Conservation (phyloP, 257 asterid species). For the Ligustrum vulgare region DNA sequence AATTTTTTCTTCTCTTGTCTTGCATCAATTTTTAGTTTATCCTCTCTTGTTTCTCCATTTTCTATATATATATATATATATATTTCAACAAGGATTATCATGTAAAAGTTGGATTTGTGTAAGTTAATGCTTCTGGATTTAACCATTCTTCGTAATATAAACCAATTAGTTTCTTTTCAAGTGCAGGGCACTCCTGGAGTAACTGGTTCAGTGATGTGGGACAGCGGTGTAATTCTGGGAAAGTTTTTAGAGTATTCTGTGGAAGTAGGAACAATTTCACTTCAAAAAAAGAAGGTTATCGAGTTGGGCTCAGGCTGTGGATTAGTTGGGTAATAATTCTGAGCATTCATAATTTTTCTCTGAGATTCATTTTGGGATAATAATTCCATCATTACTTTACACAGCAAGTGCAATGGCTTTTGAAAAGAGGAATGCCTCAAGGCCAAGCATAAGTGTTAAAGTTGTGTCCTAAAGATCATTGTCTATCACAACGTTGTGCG, state of each 20-base stretch:
- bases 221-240: slow-evolving; percentile 85
- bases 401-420: not conserved
- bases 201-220: slow-evolving; percentile 98
- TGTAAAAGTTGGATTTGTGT: not conserved
- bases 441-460: not conserved
- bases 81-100: not conserved
- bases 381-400: slow-evolving; percentile 4
- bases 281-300: slow-evolving; percentile 74
- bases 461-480: not conserved
- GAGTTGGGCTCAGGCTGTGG: slow-evolving; percentile 99
- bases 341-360: slow-evolving; percentile 4
- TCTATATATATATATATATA: too few relatives aligned
- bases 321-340: slow-evolving; percentile 71
- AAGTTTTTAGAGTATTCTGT: slow-evolving; percentile 86
- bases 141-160: not conserved
- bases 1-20: too few relatives aligned
- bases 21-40: too few relatives aligned
- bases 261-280: slow-evolving; percentile 54
- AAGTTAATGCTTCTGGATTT: not conserved
- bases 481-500: not conserved
- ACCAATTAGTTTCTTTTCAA: slow-evolving; percentile 5
- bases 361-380: not conserved
- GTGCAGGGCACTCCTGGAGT: slow-evolving; percentile 84
- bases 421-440: not conserved
- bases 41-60: too few relatives aligned